phyloP scores from a whole-genome alignment of 2,329 filamentous ascomycete genomes.

The Fusarium liriodendri region DNA sequence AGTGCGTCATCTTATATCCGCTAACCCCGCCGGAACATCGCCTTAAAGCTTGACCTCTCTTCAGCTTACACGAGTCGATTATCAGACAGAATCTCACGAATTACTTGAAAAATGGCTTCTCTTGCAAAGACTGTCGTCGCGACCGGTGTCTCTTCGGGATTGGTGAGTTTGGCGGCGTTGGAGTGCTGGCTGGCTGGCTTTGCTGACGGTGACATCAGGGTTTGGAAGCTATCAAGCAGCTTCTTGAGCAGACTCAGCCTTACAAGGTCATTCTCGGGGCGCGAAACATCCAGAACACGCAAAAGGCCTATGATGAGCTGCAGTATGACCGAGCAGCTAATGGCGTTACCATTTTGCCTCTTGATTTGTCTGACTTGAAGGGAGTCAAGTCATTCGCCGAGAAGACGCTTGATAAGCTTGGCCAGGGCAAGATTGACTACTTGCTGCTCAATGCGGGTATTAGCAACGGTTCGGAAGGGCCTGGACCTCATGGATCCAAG shows the following conservation, averaged over 20 bases:
- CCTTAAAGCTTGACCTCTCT: background rate
- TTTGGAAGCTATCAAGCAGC: slow-evolving; percentile 64
- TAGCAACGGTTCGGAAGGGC: slow-evolving; percentile 49
- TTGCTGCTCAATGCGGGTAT: slow-evolving; percentile 62
- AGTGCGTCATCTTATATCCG: slow-evolving; percentile 34
- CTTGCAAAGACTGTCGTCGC: slow-evolving; percentile 62
- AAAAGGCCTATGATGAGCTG: slow-evolving; percentile 56
- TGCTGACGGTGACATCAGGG: slow-evolving; percentile 50
- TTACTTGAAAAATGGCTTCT: slow-evolving; percentile 47
- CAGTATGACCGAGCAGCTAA: slow-evolving; percentile 55
- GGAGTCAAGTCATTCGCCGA: slow-evolving; percentile 60
- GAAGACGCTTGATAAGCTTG: slow-evolving; percentile 55
- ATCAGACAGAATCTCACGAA: background rate
- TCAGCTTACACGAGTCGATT: background rate
- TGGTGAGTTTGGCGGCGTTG: slow-evolving; percentile 51
- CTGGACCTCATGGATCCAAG: slow-evolving; percentile 54
- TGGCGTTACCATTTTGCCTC: slow-evolving; percentile 57
- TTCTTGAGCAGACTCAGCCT: slow-evolving; percentile 57
- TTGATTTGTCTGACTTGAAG: slow-evolving; percentile 60
- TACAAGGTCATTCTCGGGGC: slow-evolving; percentile 63
- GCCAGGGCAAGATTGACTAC: slow-evolving; percentile 57
- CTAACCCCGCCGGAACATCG: slow-evolving; percentile 33
- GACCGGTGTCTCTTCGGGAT: slow-evolving; percentile 61
- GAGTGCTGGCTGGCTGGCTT: background rate
- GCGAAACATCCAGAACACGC: slow-evolving; percentile 55